Base-by-base conservation (phyloP, 495 filamentous ascomycete genomes). In the Talaromyces borbonicus region DNA sequence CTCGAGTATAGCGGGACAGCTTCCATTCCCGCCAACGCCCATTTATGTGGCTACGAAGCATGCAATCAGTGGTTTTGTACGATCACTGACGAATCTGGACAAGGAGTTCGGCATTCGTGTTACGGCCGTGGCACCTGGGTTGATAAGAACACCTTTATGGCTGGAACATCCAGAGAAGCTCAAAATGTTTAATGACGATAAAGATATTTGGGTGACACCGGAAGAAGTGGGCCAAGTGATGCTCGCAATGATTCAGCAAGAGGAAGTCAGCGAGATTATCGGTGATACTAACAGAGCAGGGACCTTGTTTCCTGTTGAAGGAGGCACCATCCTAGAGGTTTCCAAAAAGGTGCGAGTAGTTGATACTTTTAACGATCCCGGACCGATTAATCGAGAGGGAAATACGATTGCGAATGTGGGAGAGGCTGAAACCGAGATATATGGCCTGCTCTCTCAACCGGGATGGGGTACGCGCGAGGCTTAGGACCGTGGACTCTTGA, bases 131-230 rank as follows among this genome's bases (percentile, higher is more conserved):
- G 79, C 81, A 24, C 81, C 82, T 0, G 82, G 79, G 3, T 56
- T 82, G 1, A 78, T 84, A 50, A 78, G 78, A 52, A 85, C 81
- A 1, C 77, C 82, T 22, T 55, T 86, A 3, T 86, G 80, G 80
- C 79, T 74, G 0, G 79, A 84, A 1, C 65, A 82, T 51, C 78
- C 80, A 11, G 80, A 84, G 56, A 85, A 86, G 55, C 14, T 80
- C 43, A 65, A 65, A 48, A 69, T 80, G 56, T 48, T 83, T 1
- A 59, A 73, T 43, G 62, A 66, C 6, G 56, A 52, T 1, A 48
- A 55, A 16, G 79, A 81, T 53, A 63, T 58, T 43, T 85, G 80
- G 81, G 77, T 77, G 18, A 76, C 68, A 8, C 65, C 81, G 0
- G 80, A 83, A 49, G 76, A 80, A 49, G 81, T 86, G 0, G 81